Base-by-base conservation (phyloP, 352 stramenopile species). In the Phytophthora citrophthora region DNA sequence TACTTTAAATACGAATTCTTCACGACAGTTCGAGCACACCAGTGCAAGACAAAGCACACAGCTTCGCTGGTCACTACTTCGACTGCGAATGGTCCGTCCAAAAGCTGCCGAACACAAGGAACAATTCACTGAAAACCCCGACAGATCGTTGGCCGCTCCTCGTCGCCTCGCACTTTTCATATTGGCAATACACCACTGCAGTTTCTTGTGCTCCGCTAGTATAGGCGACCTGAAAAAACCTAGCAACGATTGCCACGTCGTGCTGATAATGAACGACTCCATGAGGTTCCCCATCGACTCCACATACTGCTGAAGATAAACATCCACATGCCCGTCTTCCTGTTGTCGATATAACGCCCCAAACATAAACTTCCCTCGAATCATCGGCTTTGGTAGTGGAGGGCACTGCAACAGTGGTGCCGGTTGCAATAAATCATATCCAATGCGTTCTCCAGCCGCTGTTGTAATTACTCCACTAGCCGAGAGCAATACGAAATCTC, bases 381-480 rank as follows among this genome's bases (percentile, higher is more conserved):
- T 73, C 52, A 78, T 62, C 12, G 65, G 55, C 46, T 75, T 66
- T 7, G 56, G 52, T 10, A 67, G 31, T 5, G 61, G 56, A 10
- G 39, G 50, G 32, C 71, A 76, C 36, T 74, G 49, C 4, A 61
- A 47, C 13, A 88, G 46, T 13, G 79, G 64, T 11, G 76, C 77
- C 5, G 77, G 82, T 41, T 85, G 75, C 73, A 87, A 62, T 41
- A 89, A 51, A 48, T 85, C 68, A 43, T 86, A 89, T 16, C 79
- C 79, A 29, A 86, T 72, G 24, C 72, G 66, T 48, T 85, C 75
- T n/a, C 64, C 72, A 24, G 70, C 61, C 3, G 68, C 53, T 4
- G 68, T 71, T 6, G 54, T 76, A 5, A 81, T 46, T 13, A 89
- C 41, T 20, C 79, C 77, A 1, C 69, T 74, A 5, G 79, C 64